Conservation (phyloP, 2,329 filamentous ascomycete species). For the Fusarium multiceps region DNA sequence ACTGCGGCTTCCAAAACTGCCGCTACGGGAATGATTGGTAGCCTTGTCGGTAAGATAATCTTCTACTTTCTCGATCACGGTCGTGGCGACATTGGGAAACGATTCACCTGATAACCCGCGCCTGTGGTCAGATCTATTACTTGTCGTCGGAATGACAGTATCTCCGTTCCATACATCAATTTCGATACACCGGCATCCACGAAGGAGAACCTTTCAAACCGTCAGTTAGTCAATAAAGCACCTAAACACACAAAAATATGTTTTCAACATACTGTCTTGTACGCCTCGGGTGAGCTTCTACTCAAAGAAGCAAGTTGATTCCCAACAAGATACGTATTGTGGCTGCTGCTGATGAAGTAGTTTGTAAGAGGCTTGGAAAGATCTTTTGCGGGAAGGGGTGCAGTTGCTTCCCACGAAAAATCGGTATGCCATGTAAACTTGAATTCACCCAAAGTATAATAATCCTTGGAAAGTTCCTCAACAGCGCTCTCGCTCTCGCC, state of each 20-base stretch:
- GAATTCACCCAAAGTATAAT: constrained; percentile 62
- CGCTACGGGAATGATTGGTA: constrained; percentile 53
- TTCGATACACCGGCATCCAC: constrained; percentile 89
- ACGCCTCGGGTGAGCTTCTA: constrained; percentile 79
- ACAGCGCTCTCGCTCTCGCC: constrained; percentile 52
- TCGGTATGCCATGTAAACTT: constrained; percentile 59
- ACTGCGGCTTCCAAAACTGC: constrained; percentile 53
- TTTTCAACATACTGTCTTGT: constrained; percentile 72
- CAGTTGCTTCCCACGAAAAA: constrained; percentile 58
- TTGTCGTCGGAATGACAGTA: constrained; percentile 50
- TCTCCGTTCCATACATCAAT: constrained; percentile 94
- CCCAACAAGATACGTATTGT: constrained; percentile 92
- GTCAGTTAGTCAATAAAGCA: neutral
- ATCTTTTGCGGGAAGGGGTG: constrained; percentile 64
- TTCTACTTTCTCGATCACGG: constrained; percentile 53
- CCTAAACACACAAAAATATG: neutral
- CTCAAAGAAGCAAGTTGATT: constrained; percentile 78
- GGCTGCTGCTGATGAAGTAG: constrained; percentile 94
- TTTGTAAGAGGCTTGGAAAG: constrained; percentile 78
- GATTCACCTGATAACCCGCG: constrained; percentile 61
- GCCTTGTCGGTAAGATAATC: constrained; percentile 50
- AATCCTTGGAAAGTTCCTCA: constrained; percentile 51
- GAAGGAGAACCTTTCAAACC: constrained; percentile 69
- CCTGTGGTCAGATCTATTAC: constrained; percentile 58
- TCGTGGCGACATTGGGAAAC: constrained; percentile 58